Evolutionary conservation across 73 alveolate genomes (phyloP).

Genomic region (Paramecium sexaurelia): DNA sequence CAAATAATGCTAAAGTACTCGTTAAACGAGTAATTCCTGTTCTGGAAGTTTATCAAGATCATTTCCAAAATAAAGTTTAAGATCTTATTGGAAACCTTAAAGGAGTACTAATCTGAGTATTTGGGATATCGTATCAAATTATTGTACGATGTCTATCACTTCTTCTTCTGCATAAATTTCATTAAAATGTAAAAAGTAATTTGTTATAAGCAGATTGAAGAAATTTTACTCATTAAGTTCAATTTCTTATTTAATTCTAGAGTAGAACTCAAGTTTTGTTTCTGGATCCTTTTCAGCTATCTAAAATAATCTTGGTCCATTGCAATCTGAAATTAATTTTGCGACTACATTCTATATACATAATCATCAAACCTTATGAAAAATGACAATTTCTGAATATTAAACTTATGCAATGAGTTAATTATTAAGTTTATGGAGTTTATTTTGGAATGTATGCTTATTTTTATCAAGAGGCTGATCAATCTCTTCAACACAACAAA

Average conservation of each 20-base stretch:
- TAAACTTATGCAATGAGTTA: neutral
- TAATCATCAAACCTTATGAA: conserved; percentile 33
- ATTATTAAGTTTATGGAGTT: neutral
- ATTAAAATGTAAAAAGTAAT: neutral
- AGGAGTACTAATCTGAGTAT: neutral
- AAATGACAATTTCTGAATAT: neutral
- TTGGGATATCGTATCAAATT: neutral
- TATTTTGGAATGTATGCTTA: neutral
- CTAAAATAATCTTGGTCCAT: neutral
- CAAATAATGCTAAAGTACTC: neutral
- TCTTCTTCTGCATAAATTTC: neutral
- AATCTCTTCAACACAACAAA: neutral
- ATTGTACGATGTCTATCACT: neutral
- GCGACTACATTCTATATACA: conserved; percentile 37
- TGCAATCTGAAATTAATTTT: neutral
- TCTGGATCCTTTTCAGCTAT: neutral
- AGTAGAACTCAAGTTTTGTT: neutral
- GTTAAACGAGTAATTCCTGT: neutral
- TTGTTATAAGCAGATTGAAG: neutral
- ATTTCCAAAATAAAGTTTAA: neutral
- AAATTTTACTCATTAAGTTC: neutral
- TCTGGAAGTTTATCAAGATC: conserved; percentile 34
- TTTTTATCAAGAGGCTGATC: neutral
- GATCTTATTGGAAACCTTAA: neutral
- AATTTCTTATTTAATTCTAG: neutral